Evolutionary conservation across 2,329 filamentous ascomycete species (phyloP), one percentile per base, ranked within the genome.

Genomic region (Ophiostoma quercus): DNA sequence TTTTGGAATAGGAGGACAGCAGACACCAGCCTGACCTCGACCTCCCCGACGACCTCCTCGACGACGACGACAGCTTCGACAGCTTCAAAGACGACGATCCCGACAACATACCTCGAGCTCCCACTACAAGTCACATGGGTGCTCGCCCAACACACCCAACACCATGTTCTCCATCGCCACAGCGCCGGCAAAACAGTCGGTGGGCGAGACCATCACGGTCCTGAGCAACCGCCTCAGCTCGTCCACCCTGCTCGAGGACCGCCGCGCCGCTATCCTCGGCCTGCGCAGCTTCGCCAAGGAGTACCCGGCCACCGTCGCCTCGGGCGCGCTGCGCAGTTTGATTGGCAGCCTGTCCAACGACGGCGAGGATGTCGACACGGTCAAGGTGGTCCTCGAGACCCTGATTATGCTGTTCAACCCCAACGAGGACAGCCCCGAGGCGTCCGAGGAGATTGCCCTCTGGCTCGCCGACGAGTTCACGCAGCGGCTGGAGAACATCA

Each of bases 391-490:
- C 72, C 84, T 99, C 73, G 95, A 99, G 85, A 99, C 96, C 63
- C 82, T 99, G 75, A 83, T 98, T 78, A 94, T 96, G 89, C 88
- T 99, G 57, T 98, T 98, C 79, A 88, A 80, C 73, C 87, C 88
- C 57, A 89, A 89, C 74, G 83, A 85, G 74, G 82, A 84, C 77
- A 96, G 92, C 83, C 86, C 92, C 41, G 94, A 98, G 84, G 92
- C 94, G 69, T 97, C 94, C 16, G 94, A 98, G 74, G 95, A 99
- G 80, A 96, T 99, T 75, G 91, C 91, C 22, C 83, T 98, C 37
- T 99, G 95, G 93, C 84, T 99, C 71, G 95, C 95, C 69, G 95
- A 99, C 80, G 94, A 98, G 79, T 99, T 99, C 78, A 97, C 95
- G 43, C 94, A 97, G 84, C 89, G 92, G 73, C 94, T 97, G 86